phyloP scores from a whole-genome alignment of 2,329 filamentous ascomycete species.

The Chalaropsis ovoidea region DNA sequence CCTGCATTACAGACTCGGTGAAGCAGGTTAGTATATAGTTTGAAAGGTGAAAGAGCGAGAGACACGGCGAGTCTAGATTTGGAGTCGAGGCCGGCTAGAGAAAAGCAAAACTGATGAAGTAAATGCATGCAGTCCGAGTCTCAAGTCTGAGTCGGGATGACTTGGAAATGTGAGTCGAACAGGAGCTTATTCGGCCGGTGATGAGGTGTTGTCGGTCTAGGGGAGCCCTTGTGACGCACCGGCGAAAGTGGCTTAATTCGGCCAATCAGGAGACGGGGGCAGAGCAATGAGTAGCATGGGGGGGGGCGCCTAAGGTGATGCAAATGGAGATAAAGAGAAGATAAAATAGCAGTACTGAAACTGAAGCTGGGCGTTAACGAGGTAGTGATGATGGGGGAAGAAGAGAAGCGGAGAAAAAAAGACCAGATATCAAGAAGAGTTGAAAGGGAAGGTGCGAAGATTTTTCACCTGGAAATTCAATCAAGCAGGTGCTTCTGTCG shows the following conservation, averaged over 20 bases:
- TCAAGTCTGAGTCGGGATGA: background rate
- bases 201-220: background rate
- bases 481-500: background rate
- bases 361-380: background rate
- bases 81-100: background rate
- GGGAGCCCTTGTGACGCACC: slow-evolving; percentile 19
- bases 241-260: background rate
- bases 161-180: background rate
- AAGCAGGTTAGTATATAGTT: background rate
- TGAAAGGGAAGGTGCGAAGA: background rate
- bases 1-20: background rate
- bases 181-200: background rate
- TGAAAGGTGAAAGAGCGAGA: background rate
- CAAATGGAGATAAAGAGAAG: background rate
- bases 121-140: background rate
- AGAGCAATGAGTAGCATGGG: background rate
- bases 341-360: background rate
- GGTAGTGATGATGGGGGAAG: slow-evolving; percentile 32
- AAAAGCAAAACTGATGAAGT: background rate
- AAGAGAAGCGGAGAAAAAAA: background rate
- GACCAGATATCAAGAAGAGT: background rate
- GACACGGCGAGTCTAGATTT: background rate
- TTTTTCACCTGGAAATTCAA: background rate
- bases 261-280: slow-evolving; percentile 14
- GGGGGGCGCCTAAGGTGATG: background rate